Base-by-base conservation (phyloP, 2,329 filamentous ascomycete genomes). In the Aspergillus ochraceoroseus region DNA sequence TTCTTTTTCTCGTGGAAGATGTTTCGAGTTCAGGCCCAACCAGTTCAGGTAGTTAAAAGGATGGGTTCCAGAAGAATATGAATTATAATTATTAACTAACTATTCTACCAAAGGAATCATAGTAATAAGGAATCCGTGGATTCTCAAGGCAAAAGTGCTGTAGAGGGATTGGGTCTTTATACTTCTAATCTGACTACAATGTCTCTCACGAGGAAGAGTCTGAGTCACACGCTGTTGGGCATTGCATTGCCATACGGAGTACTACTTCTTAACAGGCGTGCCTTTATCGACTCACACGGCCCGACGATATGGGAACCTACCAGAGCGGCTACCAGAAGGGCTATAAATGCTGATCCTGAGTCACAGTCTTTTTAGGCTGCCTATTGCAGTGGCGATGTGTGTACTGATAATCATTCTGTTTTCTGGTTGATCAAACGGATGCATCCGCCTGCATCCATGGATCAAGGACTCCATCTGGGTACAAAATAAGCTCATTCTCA, bases 201-300 rank as follows among this genome's bases (percentile, higher is more conserved):
- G 25, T 35, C 19, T 15, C 32, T n/a, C 5, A 4, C 20, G n/a
- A 17, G n/a, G 14, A n/a, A 6, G 17, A 25, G 13, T 31, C 34
- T 43, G 40, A 43, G 40, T 43, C 40, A 43, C 33, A 23, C n/a
- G n/a, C 29, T 43, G 31, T 33, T 38, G 29, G 34, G 40, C 40
- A 43, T 33, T 32, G 30, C n/a, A n/a, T n/a, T n/a, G n/a, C n/a
- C n/a, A n/a, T n/a, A n/a, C n/a, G n/a, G n/a, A n/a, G n/a, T n/a
- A n/a, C n/a, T n/a, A n/a, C n/a, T n/a, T n/a, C n/a, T n/a, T n/a
- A n/a, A n/a, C n/a, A n/a, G n/a, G n/a, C n/a, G n/a, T n/a, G n/a
- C 20, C 6, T 6, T 4, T 18, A 18, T 32, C 36, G 36, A 38
- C 29, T 39, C 37, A 27, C 29, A 15, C 19, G 20, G 8, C 28